Percentiles rank a stretch among this genome's conserved stretches.
phyloP scores from a whole-genome alignment of 208 protist species.

The Acanthamoeba lenticulata region DNA sequence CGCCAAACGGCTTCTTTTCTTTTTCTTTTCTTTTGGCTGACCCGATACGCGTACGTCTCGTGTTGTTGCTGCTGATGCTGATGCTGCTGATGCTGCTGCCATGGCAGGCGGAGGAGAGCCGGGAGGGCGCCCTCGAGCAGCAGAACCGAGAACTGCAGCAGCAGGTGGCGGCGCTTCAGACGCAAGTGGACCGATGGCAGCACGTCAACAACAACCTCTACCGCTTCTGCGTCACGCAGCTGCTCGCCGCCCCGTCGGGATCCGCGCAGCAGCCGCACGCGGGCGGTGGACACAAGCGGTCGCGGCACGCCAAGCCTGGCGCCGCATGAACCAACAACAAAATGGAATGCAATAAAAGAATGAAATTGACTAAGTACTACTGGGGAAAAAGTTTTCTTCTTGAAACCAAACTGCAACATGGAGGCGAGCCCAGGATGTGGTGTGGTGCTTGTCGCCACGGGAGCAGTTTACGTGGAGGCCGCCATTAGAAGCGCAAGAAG shows the following conservation, averaged over 20 bases:
- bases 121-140: background rate
- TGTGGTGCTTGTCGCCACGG: background rate
- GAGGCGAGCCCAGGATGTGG: background rate
- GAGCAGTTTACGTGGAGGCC: background rate
- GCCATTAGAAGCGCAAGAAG: background rate
- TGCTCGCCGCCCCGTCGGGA: background rate
- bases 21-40: background rate
- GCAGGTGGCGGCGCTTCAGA: background rate
- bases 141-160: background rate
- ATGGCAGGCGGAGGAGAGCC: background rate
- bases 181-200: background rate
- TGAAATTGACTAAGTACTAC: no score
- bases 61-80: background rate
- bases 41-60: background rate
- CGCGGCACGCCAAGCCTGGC: no score
- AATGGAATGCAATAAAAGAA: background rate
- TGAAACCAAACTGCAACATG: background rate
- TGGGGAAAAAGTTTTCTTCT: no score
- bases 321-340: no score
- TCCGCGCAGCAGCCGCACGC: background rate
- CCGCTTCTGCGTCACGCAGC: slow-evolving; percentile 36
- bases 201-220: slow-evolving; percentile 59
- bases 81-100: background rate
- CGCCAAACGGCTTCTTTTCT: no score
- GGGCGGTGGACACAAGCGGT: no score